Conservation (phyloP, 148 eudicot genomes). For the Chenopodium berlandieri region DNA sequence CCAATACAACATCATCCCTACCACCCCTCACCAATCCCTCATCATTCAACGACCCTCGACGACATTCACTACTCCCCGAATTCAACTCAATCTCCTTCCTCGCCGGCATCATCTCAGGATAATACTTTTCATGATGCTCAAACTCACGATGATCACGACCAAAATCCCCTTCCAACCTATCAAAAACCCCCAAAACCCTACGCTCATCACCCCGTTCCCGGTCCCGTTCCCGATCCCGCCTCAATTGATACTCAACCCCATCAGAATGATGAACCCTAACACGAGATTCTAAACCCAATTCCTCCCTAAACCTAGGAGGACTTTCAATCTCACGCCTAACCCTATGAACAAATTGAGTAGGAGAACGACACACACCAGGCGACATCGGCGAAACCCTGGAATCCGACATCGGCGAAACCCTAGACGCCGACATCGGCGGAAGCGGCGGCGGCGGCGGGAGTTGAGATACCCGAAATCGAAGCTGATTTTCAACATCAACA, state of each 20-base stretch:
- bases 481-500: neutral
- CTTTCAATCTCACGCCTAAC: constrained; percentile 25
- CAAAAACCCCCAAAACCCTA: constrained; percentile 12
- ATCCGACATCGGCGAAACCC: constrained; percentile 14
- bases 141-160: constrained; percentile 12
- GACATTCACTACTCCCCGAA: constrained; percentile 19
- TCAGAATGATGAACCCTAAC: constrained; percentile 7
- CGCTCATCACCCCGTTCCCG: constrained; percentile 13
- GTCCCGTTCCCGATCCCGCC: neutral
- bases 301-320: constrained; percentile 23
- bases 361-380: constrained; percentile 1
- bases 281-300: constrained; percentile 10
- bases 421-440: neutral
- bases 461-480: neutral
- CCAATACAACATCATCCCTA: constrained; percentile 23
- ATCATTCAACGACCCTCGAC: constrained; percentile 15
- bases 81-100: constrained; percentile 24
- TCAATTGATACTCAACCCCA: constrained; percentile 1
- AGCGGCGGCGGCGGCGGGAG: neutral
- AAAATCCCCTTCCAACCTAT: constrained; percentile 17
- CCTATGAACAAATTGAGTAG: neutral
- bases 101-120: constrained; percentile 4
- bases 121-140: constrained; percentile 8
- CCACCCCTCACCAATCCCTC: constrained; percentile 19
- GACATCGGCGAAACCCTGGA: constrained; percentile 16